Conservation (phyloP, 2,329 filamentous ascomycete genomes). For the Madurella mycetomatis region DNA sequence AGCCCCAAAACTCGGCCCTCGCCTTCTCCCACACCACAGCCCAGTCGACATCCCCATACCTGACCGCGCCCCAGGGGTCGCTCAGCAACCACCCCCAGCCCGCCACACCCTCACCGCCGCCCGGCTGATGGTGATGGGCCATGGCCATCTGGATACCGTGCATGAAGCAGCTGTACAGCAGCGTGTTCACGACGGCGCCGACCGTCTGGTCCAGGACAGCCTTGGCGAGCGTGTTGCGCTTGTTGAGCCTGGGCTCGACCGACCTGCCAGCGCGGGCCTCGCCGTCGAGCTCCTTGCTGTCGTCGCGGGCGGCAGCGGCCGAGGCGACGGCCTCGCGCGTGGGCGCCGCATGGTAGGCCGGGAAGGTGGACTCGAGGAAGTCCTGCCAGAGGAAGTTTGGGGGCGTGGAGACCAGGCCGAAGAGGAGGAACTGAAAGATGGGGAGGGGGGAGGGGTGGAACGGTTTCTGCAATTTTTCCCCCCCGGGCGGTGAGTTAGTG, state of each 20-base stretch:
- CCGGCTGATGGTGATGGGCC: constrained; percentile 34
- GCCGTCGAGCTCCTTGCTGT: constrained; percentile 39
- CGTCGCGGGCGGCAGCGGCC: constrained; percentile 35
- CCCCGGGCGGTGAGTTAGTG: too few relatives aligned
- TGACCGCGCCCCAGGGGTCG: constrained; percentile 35
- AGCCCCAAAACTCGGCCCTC: constrained; percentile 55
- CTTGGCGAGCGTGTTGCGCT: constrained; percentile 44
- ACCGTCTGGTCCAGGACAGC: constrained; percentile 52
- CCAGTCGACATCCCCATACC: constrained; percentile 45
- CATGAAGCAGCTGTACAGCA: constrained; percentile 47
- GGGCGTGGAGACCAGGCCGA: constrained; percentile 67
- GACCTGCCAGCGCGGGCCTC: constrained; percentile 36
- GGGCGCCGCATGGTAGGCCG: constrained; percentile 53
- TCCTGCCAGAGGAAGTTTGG: constrained; percentile 84
- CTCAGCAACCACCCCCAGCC: constrained; percentile 32
- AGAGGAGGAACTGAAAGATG: constrained; percentile 73
- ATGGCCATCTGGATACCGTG: constrained; percentile 52
- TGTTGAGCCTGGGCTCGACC: constrained; percentile 50
- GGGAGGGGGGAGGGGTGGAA: constrained; percentile 55
- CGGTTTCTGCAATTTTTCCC: neutral
- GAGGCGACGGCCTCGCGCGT: constrained; percentile 37
- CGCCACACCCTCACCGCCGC: constrained; percentile 8
- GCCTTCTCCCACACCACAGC: constrained; percentile 40
- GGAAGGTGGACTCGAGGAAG: constrained; percentile 70
- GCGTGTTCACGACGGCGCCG: constrained; percentile 53